Percentiles rank a stretch among this genome's conserved stretches.
These are phyloP conservation scores for Quercus robur DNA, from an alignment of 306 rosid genomes.

Conservation along the genomic window DNA sequence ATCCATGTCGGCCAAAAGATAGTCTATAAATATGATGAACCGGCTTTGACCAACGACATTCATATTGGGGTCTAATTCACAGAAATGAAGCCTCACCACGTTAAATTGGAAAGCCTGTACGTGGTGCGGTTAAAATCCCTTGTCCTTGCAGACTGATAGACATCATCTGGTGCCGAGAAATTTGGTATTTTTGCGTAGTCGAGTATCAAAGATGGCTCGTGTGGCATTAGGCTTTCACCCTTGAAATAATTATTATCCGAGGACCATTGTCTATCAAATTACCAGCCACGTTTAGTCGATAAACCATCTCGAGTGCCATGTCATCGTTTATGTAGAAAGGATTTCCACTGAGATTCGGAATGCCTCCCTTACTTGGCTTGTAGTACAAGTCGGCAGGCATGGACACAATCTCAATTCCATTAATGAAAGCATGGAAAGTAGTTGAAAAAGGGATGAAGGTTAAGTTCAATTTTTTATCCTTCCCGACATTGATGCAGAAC, in stretches of 20 bases:
- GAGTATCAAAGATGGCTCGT: rapidly evolving
- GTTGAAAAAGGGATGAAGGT: not conserved
- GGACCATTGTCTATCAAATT: not conserved
- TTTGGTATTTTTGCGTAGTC: rapidly evolving
- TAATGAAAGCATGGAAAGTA: not conserved
- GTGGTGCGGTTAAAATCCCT: rapidly evolving
- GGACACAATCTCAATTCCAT: not conserved
- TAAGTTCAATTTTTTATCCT: not conserved
- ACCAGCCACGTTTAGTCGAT: not conserved
- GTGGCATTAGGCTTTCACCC: rapidly evolving
- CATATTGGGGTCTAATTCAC: not conserved
- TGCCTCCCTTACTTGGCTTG: too few relatives aligned
- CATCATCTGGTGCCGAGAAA: not conserved
- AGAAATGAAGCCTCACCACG: not conserved
- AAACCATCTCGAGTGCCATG: not conserved
- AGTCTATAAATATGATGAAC: not conserved
- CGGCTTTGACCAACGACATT: too few relatives aligned
- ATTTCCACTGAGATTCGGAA: not conserved
- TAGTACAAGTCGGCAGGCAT: not conserved
- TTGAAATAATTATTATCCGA: rapidly evolving
- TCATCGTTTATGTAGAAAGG: not conserved
- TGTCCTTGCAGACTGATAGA: not conserved
- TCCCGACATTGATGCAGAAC: not conserved
- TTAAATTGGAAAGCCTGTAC: not conserved
- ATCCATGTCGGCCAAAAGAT: rapidly evolving